These are phyloP conservation scores for Kodamaea jinghongensis DNA, from an alignment of 805 yeast genomes.

Conservation along the genomic window DNA sequence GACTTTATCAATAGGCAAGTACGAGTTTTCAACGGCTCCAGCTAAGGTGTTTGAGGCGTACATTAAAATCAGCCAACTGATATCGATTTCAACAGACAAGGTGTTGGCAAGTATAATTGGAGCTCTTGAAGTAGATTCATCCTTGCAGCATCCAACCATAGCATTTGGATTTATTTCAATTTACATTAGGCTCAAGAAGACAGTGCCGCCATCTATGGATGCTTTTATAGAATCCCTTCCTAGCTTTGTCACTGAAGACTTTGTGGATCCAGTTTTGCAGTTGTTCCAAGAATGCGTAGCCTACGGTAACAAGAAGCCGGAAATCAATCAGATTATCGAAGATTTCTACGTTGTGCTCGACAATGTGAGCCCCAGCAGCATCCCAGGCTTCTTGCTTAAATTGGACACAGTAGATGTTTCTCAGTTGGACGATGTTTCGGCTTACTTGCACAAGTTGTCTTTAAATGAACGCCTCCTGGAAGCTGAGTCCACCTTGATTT, in stretches of 20 bases:
- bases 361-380: constrained; percentile 15
- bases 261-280: constrained; percentile 22
- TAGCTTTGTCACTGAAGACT: constrained; percentile 24
- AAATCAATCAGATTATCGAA: constrained; percentile 30
- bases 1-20: constrained; percentile 5
- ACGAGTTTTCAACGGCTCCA: constrained; percentile 10
- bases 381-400: constrained; percentile 8
- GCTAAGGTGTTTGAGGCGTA: constrained; percentile 12
- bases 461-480: constrained; percentile 17
- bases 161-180: constrained; percentile 8
- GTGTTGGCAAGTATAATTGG: not conserved
- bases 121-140: constrained; percentile 8
- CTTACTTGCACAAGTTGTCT: constrained; percentile 31
- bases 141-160: constrained; percentile 7
- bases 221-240: constrained; percentile 17
- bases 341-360: constrained; percentile 31
- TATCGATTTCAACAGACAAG: not conserved
- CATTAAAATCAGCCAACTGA: constrained; percentile 4
- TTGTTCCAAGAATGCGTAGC: constrained; percentile 11
- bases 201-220: constrained; percentile 1
- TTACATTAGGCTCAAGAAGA: constrained; percentile 8
- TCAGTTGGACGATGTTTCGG: constrained; percentile 22
- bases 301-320: constrained; percentile 12
- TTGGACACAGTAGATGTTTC: constrained; percentile 12
- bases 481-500: constrained; percentile 21